Evolutionary conservation across 2,329 filamentous ascomycete species (phyloP).

Genomic region (Paecilomyces formosus): DNA sequence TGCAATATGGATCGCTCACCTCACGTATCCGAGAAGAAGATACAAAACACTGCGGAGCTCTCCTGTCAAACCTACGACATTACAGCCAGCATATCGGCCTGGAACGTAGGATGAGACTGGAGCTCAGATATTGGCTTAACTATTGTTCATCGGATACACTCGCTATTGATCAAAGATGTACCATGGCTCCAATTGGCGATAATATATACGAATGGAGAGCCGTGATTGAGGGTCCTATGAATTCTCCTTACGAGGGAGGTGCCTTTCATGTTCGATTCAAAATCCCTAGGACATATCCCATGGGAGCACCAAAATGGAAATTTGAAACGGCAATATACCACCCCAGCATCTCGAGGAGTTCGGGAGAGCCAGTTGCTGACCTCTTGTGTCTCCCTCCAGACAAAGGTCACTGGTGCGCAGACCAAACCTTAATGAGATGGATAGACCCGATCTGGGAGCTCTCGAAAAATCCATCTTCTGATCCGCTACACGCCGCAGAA

Average conservation of each 20-base stretch:
- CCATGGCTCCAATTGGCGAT: background rate
- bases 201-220: background rate
- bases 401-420: background rate
- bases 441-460: background rate
- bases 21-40: background rate
- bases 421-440: background rate
- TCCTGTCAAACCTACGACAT: background rate
- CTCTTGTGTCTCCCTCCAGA: background rate
- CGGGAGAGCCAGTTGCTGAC: background rate
- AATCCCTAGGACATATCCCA: background rate
- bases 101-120: background rate
- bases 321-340: background rate
- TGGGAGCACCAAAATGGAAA: background rate
- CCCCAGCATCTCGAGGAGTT: background rate
- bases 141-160: background rate
- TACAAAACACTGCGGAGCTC: background rate
- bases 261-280: background rate
- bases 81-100: background rate
- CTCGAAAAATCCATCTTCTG: background rate
- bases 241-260: background rate
- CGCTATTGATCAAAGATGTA: background rate
- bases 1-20: too few relatives aligned
- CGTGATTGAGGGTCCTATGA: background rate
- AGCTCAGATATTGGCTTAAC: background rate
- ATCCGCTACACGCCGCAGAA: background rate